Evolutionary conservation across 129 eudicot species (phyloP), one percentile per base, ranked within the genome.

Genomic region (Mikania micrantha): DNA sequence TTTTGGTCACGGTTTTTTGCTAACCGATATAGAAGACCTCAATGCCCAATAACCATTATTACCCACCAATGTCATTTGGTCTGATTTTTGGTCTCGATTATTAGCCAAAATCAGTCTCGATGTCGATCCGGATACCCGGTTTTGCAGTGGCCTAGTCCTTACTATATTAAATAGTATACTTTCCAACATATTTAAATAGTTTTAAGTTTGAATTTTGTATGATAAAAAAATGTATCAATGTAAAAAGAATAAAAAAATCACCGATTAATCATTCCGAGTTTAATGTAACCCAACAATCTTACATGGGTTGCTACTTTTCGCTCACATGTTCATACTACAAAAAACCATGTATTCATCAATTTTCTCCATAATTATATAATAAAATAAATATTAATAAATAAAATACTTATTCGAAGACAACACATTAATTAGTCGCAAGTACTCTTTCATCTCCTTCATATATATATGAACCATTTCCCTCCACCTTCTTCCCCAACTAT

Each of bases 401-500:
- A 49, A 20, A 20, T 2, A 48, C 13, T 31, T 42, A 71, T 42
- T 10, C 19, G 21, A 64, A 22, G 34, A 28, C 50, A 73, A 63
- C 17, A 3, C 72, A 75, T 75, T 60, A 24, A 58, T 32, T 44
- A 60, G 9, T 60, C 56, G 25, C 73, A 34, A 24, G 73, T 65
- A 41, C 74, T 61, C 7, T 44, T 75, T 62, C 69, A 44, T 68
- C 75, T 75, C 19, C 80, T 12, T 64, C 73, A 66, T 74, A 59
- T 75, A 75, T 56, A 75, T 24, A 49, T 19, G 2, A 28, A 60
- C 22, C 74, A 53, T 60, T 62, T 68, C 49, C 69, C 63, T 68
- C 74, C 74, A 68, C 17, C 74, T 75, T 75, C 75, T 68, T 59
- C 64, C 57, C 70, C 59, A 75, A 66, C 73, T 74, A 67, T 66